Evolutionary conservation across 768 basidiomycete species (phyloP).

Genomic region (Boletus sp.): DNA sequence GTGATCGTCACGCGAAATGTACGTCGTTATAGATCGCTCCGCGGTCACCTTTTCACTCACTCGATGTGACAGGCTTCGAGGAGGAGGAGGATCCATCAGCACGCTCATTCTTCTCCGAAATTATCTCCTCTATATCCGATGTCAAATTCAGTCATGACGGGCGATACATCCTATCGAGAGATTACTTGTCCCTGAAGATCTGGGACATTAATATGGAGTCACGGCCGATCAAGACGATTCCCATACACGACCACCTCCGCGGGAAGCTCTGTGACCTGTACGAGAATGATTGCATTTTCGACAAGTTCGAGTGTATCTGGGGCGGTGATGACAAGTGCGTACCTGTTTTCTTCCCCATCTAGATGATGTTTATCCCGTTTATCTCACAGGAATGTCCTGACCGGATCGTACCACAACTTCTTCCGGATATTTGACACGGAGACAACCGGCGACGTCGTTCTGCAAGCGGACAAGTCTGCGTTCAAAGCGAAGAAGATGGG

Average conservation of each 20-base stretch:
- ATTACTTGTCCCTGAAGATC: conserved; percentile 97
- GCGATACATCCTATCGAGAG: conserved; percentile 92
- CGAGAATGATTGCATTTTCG: conserved; percentile 99
- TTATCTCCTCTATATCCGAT: conserved; percentile 99
- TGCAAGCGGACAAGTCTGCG: conserved; percentile 98
- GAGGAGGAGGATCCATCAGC: conserved; percentile 98
- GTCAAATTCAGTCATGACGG: conserved; percentile 99
- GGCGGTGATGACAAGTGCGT: conserved; percentile 93
- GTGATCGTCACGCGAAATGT: conserved; percentile 97
- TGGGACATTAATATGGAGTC: conserved; percentile 99
- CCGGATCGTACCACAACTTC: conserved; percentile 99
- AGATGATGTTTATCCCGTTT: conserved; percentile 10
- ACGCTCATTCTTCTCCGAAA: conserved; percentile 99
- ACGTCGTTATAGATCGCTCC: conserved; percentile 31
- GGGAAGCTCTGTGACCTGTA: conserved; percentile 98
- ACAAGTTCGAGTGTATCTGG: conserved; percentile 99
- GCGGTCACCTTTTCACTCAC: conserved; percentile 8
- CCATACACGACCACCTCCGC: conserved; percentile 96
- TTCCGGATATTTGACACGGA: conserved; percentile 99
- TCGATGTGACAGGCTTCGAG: conserved; percentile 74
- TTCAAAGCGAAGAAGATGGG: conserved; percentile 99
- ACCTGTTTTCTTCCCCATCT: conserved; percentile 5
- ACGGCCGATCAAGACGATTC: conserved; percentile 93
- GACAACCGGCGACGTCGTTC: conserved; percentile 80
- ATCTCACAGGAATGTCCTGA: conserved; percentile 78